phyloP scores from a whole-genome alignment of 2,329 filamentous ascomycete species.

The Exophiala viscosa region DNA sequence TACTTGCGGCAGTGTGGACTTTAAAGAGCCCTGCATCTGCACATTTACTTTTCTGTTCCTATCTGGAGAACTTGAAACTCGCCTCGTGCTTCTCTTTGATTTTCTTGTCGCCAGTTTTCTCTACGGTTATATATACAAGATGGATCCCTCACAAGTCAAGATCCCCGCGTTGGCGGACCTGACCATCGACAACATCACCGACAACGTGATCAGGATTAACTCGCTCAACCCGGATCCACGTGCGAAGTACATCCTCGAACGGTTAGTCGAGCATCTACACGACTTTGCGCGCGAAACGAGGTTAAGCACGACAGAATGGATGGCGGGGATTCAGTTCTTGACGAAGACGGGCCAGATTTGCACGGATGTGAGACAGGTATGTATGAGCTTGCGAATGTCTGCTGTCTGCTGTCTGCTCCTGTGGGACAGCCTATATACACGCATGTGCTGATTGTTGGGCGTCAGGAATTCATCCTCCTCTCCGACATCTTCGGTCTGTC shows the following conservation, averaged over 20 bases:
- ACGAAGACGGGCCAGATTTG: slow-evolving; percentile 70
- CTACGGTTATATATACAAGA: slow-evolving; percentile 22
- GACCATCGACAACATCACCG: slow-evolving; percentile 33
- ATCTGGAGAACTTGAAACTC: too few species aligned
- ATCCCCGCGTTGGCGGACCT: slow-evolving; percentile 37
- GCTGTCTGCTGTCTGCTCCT: too few species aligned
- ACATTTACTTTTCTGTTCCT: too few species aligned
- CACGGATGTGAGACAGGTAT: slow-evolving; percentile 67
- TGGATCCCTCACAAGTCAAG: slow-evolving; percentile 42
- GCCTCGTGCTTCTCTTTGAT: too few species aligned
- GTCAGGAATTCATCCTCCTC: slow-evolving; percentile 73
- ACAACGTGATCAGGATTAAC: slow-evolving; percentile 61
- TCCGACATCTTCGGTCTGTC: slow-evolving; percentile 76
- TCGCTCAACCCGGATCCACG: slow-evolving; percentile 63
- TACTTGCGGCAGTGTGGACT: too few species aligned
- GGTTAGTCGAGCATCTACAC: slow-evolving; percentile 72
- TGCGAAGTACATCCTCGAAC: slow-evolving; percentile 67
- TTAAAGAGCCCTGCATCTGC: too few species aligned
- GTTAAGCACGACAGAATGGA: slow-evolving; percentile 74
- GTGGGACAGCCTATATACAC: too few species aligned
- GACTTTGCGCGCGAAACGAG: slow-evolving; percentile 78
- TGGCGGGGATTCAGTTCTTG: slow-evolving; percentile 67
- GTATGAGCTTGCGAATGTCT: slow-evolving; percentile 24
- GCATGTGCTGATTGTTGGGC: neutral
- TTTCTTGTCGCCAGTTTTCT: too few species aligned